phyloP scores from a whole-genome alignment of 805 yeast species.

The Candida silvatica region DNA sequence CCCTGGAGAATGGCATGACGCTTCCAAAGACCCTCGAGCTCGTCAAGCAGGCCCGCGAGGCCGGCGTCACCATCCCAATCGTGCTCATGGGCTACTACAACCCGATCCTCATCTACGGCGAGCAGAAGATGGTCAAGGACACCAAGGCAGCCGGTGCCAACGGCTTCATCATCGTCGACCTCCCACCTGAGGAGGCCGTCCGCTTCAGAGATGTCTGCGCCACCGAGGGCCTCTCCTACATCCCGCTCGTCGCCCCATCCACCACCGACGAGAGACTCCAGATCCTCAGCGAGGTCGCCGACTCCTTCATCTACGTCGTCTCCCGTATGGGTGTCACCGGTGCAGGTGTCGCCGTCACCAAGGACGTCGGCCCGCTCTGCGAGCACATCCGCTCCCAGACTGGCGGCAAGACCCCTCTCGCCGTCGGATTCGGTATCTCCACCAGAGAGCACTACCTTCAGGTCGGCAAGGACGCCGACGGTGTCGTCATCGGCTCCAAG shows the following conservation, averaged over 20 bases:
- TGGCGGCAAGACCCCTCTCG: constrained; percentile 70
- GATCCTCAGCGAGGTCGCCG: constrained; percentile 77
- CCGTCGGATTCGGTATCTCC: constrained; percentile 96
- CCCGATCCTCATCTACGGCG: constrained; percentile 87
- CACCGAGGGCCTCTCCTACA: constrained; percentile 63
- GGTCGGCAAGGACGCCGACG: constrained; percentile 81
- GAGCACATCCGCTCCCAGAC: constrained; percentile 67
- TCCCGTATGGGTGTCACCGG: constrained; percentile 99
- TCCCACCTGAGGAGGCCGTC: constrained; percentile 97
- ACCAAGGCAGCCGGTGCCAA: constrained; percentile 87
- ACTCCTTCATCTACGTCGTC: constrained; percentile 92
- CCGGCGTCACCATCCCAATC: constrained; percentile 83
- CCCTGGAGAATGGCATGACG: constrained; percentile 77
- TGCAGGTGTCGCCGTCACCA: constrained; percentile 56
- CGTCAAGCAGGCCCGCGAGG: constrained; percentile 65
- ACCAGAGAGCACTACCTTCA: constrained; percentile 82
- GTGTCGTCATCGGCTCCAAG: constrained; percentile 93
- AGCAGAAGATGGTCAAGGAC: constrained; percentile 68
- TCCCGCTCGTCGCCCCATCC: constrained; percentile 95
- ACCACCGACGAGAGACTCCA: constrained; percentile 86
- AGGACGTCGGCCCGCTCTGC: constrained; percentile 59
- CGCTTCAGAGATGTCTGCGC: constrained; percentile 71
- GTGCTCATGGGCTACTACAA: constrained; percentile 97
- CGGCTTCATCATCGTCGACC: constrained; percentile 89
- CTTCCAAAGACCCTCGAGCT: constrained; percentile 61